Base-by-base conservation (phyloP, 495 filamentous ascomycete genomes). In the Staphylotrichum longicolle region DNA sequence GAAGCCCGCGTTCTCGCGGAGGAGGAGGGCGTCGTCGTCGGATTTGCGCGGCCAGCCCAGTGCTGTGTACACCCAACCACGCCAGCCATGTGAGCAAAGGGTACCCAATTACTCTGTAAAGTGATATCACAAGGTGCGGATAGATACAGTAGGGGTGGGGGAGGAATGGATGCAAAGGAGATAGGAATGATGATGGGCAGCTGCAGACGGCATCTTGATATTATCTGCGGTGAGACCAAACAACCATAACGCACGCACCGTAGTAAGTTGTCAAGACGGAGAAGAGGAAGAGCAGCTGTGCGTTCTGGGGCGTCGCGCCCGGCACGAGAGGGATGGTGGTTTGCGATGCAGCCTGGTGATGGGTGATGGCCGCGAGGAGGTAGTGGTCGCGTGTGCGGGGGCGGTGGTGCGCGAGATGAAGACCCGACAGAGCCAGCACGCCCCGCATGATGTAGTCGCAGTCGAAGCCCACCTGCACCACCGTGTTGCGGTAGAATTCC, bases 331-430 rank as follows among this genome's bases (percentile, higher is more conserved):
- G 47, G 27, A 49, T 49, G 7, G 47, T 32, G 47, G 47, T 10
- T 10, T 49, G 47, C 33, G 47, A 49, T 33, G 47, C 47, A 30
- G 47, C 47, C 47, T 49, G 47, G 27, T 49, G 47, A 12, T 49
- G 47, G 27, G 20, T 30, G 47, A 49, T 49, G 47, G 47, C 47
- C 7, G 47, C 47, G 47, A 30, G 27, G 20, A 49, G 20, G 47
- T 49, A 49, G 47, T 49, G 47, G 47, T 49, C 47, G 47, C 47
- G 47, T 30, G 33, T 49, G 27, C 9, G 27, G 8, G 32, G 47
- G 47, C 47, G 47, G 47, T 49, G 47, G 30, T 49, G 47, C 4
- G 47, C 47, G 47, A 49, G 47, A 30, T 49, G 47, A 49, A 49
- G 47, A 27, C 47, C 47, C 30, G 47, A 49, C 8, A 49, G 27